Percentiles rank a stretch among this genome's conserved stretches.
These are phyloP conservation scores for Penicillium sp. DNA, from an alignment of 2,329 filamentous ascomycete species.

Conservation along the genomic window DNA sequence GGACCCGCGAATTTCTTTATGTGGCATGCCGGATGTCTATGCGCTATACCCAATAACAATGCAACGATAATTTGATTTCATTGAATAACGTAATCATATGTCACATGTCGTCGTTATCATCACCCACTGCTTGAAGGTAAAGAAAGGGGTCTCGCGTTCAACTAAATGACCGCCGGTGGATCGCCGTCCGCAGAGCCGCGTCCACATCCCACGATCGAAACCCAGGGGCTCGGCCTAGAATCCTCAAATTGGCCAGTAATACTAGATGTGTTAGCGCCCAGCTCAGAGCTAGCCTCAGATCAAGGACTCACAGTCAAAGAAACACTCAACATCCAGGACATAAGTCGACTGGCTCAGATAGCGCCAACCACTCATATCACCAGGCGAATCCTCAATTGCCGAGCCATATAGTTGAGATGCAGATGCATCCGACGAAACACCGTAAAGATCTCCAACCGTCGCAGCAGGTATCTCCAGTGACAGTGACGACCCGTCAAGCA, in stretches of 20 bases:
- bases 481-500: constrained; percentile 29
- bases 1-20: background rate
- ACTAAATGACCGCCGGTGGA: constrained; percentile 14
- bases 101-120: background rate
- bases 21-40: constrained; percentile 1
- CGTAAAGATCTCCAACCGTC: constrained; percentile 12
- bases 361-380: background rate
- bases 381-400: background rate
- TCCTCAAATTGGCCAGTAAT: constrained; percentile 28
- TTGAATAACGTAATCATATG: background rate
- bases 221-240: constrained; percentile 37
- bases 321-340: constrained; percentile 28
- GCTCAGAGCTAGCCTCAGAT: background rate
- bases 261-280: constrained; percentile 9
- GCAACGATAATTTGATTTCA: background rate
- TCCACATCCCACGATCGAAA: constrained; percentile 35
- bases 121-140: background rate
- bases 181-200: constrained; percentile 25
- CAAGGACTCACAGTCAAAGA: constrained; percentile 26
- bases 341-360: constrained; percentile 5
- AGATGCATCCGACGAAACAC: constrained; percentile 9
- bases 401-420: constrained; percentile 14
- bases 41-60: constrained; percentile 7
- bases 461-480: constrained; percentile 26
- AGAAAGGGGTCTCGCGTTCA: background rate